phyloP scores from a whole-genome alignment of 768 basidiomycete species.

The Rhodotorula kratochvilovae region DNA sequence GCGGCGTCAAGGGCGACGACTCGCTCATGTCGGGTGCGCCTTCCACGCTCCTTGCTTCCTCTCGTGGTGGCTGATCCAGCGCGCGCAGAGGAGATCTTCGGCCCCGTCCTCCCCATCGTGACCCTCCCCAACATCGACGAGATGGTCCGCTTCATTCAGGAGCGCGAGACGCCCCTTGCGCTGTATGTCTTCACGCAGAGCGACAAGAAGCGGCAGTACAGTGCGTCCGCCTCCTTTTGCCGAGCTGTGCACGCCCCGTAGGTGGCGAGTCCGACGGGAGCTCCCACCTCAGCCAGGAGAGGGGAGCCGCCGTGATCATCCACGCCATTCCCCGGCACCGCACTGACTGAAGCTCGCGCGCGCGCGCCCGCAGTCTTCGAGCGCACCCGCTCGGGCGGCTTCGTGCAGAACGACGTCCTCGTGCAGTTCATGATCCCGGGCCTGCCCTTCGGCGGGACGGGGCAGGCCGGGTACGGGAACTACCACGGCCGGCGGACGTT shows the following conservation, averaged over 20 bases:
- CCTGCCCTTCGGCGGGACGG: constrained; percentile 70
- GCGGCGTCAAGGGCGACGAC: constrained; percentile 60
- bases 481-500: constrained; percentile 54
- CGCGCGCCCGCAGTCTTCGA: constrained; percentile 56
- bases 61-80: constrained; percentile 7
- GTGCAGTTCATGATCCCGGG: constrained; percentile 55
- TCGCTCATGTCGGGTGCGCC: constrained; percentile 68
- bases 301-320: too few relatives aligned
- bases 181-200: constrained; percentile 72
- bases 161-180: constrained; percentile 57
- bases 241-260: neutral
- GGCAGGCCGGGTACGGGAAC: constrained; percentile 55
- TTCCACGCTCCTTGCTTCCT: constrained; percentile 42
- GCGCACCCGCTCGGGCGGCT: constrained; percentile 67
- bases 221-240: constrained; percentile 46
- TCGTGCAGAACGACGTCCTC: constrained; percentile 65
- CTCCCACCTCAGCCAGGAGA: too few relatives aligned
- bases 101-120: constrained; percentile 71
- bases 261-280: too few relatives aligned
- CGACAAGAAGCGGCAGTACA: constrained; percentile 58
- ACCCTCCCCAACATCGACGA: constrained; percentile 65
- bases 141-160: constrained; percentile 65
- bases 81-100: constrained; percentile 68
- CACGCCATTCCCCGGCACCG: too few relatives aligned
- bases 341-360: neutral